Conservation (phyloP, 257 asterid genomes). For the Anisodus acutangulus region DNA sequence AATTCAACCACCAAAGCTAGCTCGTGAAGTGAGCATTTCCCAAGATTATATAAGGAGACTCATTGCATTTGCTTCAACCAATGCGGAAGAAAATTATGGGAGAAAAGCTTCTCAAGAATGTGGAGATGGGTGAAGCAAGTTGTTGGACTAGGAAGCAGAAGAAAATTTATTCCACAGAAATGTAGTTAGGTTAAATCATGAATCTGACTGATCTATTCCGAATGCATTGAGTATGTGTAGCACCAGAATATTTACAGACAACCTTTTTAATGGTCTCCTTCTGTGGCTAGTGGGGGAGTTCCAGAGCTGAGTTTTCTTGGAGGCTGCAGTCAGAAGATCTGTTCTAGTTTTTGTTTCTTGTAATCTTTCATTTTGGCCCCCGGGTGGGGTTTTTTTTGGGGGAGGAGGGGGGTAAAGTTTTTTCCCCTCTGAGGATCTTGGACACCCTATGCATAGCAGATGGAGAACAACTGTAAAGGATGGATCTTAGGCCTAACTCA, state of each 20-base stretch:
- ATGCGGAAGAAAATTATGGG: background rate
- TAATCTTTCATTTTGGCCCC: background rate
- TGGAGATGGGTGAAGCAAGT: conserved; percentile 7
- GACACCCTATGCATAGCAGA: too few relatives aligned
- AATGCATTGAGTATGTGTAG: background rate
- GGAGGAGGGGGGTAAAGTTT: background rate
- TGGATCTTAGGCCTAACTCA: too few relatives aligned
- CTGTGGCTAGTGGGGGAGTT: background rate
- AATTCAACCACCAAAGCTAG: background rate
- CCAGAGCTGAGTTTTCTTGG: background rate
- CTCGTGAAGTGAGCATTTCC: background rate
- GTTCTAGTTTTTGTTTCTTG: background rate
- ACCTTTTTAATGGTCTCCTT: background rate
- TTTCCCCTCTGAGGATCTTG: background rate
- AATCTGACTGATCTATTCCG: conserved; percentile 17
- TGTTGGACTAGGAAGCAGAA: conserved; percentile 1
- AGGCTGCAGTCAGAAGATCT: background rate
- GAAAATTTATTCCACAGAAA: conserved; percentile 1
- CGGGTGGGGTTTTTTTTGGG: background rate
- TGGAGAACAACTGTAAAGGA: too few relatives aligned
- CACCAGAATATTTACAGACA: background rate
- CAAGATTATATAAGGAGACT: background rate
- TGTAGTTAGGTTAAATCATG: background rate
- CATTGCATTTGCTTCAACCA: background rate
- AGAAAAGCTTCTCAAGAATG: background rate